Base-by-base conservation (phyloP, 164 flowering plant species). In the Magnolia changhungtana region DNA sequence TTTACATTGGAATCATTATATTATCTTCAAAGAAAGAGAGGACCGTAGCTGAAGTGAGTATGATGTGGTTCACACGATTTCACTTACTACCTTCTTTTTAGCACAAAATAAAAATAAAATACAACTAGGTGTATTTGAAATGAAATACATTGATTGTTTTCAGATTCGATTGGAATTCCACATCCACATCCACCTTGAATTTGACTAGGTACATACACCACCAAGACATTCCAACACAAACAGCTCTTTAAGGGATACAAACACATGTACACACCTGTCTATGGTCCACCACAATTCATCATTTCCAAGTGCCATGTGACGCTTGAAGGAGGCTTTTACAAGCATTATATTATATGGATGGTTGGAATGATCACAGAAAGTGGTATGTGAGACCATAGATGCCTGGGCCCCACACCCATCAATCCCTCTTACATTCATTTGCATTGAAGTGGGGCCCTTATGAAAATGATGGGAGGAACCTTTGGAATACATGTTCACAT, bases 311-410 rank as follows among this genome's bases (percentile, higher is more conserved):
- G 63, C 74, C 63, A 55, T 55, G 50, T 52, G 63, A 52, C 74
- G 13, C 51, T 51, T 58, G 58, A 10, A 55, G 20, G 45, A 24
- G 10, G 31, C 63, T 24, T 72, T 72, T 23, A 16, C 11, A 24
- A 23, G n/a, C 45, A 21, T 55, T 18, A 23, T 21, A 21, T 55
- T 18, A 23, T 21, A 23, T 72, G 45, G 2, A 23, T 72, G 63
- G 74, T 55, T 72, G 37, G 74, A 72, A 72, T 72, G 74, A 72
- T 72, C 16, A 21, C 74, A 72, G 13, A 72, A 72, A 72, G 45
- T 55, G 51, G 31, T 23, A 1, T 20, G 23, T 23, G 74, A 51
- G 64, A 72, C 63, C 63, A 55, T 9, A 72, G 37, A 72, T 29
- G 63, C 10, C 11, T 55, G 63, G 63, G 74, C 31, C 63, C 74